Base-by-base conservation (phyloP, 2,329 filamentous ascomycete species). In the Xylariales sp. region DNA sequence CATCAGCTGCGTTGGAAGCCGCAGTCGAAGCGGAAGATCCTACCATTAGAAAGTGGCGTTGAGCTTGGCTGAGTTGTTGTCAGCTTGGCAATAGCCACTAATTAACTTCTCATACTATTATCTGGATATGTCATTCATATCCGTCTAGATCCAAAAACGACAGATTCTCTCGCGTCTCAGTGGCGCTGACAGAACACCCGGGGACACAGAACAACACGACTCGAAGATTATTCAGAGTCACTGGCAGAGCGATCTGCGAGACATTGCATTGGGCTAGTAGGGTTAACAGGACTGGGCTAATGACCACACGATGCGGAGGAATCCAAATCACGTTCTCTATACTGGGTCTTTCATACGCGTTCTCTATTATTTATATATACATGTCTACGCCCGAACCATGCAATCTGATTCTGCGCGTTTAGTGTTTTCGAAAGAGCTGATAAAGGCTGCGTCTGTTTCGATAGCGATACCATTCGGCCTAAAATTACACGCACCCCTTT, bases 1-100 rank as follows among this genome's bases (percentile, higher is more conserved):
- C 52, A 78, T 82, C 42, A 80, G 76, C 55, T 77, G 74, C 49
- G 68, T 80, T n/a, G 78, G 76, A 16, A 68, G 56, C 46, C 60
- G 64, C 31, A 59, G 58, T 4, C 19, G 27, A 20, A 45, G 38
- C 5, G 19, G 38, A 15, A 28, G 42, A 31, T 44, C 37, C 6
- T 34, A 29, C 14, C 37, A 33, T 25, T 44, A 36, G 25, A 22
- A 16, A 18, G 7, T 10, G n/a, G n/a, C n/a, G n/a, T n/a, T n/a
- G n/a, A n/a, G n/a, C n/a, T n/a, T n/a, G n/a, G n/a, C n/a, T n/a
- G n/a, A n/a, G n/a, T n/a, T n/a, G n/a, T n/a, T n/a, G n/a, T n/a
- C n/a, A n/a, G n/a, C n/a, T n/a, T n/a, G n/a, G n/a, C n/a, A n/a
- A n/a, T n/a, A n/a, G n/a, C n/a, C n/a, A n/a, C n/a, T n/a, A n/a